These are phyloP conservation scores for Chaetomium sp. DNA, from an alignment of 2,329 filamentous ascomycete genomes.

Conservation along the genomic window DNA sequence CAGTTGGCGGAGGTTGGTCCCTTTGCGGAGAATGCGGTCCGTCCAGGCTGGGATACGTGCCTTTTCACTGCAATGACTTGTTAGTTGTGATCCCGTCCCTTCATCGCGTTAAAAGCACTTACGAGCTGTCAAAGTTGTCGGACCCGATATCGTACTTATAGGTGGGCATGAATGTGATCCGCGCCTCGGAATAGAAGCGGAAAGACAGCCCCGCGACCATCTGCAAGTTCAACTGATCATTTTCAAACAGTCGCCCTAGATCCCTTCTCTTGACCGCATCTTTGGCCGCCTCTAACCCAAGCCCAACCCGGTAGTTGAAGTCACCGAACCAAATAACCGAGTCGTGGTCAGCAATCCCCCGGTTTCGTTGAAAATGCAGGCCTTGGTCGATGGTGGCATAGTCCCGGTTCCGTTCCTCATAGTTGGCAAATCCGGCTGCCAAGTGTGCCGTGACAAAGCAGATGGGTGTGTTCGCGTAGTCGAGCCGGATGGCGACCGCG, in stretches of 20 bases:
- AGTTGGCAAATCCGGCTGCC: constrained; percentile 92
- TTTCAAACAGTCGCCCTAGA: constrained; percentile 75
- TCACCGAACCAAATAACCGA: constrained; percentile 92
- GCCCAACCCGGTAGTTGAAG: constrained; percentile 95
- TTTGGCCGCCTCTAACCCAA: constrained; percentile 71
- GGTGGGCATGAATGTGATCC: constrained; percentile 82
- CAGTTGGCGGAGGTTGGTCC: constrained; percentile 72
- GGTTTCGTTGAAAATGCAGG: constrained; percentile 82
- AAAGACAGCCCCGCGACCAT: constrained; percentile 92
- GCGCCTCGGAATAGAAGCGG: constrained; percentile 83
- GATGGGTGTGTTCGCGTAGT: constrained; percentile 85
- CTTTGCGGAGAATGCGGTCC: constrained; percentile 84
- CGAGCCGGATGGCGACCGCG: constrained; percentile 90
- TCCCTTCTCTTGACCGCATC: constrained; percentile 66
- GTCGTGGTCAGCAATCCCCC: constrained; percentile 85
- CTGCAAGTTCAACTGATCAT: constrained; percentile 92
- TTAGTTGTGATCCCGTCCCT: constrained; percentile 25
- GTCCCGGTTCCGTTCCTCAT: constrained; percentile 90
- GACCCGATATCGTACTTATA: constrained; percentile 92
- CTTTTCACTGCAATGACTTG: constrained; percentile 63
- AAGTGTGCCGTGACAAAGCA: constrained; percentile 96
- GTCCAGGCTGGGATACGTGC: constrained; percentile 95
- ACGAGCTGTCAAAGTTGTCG: constrained; percentile 88
- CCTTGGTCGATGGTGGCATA: constrained; percentile 85
- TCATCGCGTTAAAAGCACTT: constrained; percentile 30